Base-by-base conservation (phyloP, 257 asterid genomes). In the Ilex asprella region DNA sequence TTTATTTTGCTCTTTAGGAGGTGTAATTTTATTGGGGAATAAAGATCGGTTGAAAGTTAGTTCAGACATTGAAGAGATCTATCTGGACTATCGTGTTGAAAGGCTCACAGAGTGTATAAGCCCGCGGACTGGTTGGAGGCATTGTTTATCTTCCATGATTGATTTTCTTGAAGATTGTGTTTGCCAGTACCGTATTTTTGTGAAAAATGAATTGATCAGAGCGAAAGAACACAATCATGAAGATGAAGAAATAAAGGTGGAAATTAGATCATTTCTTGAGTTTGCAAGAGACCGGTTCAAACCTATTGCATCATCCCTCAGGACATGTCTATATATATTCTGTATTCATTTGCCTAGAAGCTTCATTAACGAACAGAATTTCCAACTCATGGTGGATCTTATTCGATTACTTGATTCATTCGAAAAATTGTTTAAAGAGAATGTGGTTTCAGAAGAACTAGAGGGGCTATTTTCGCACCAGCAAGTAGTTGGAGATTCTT, bases 1-100 rank as follows among this genome's bases (percentile, higher is more conserved):
- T 16, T 13, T 32, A 5, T 30, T 73, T 56, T 67, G 63, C 50
- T 62, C 78, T 56, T 55, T 75, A 51, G 86, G 82, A 31, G 84
- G 69, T 30, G 12, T 78, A 52, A 74, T 81, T 63, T 69, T 81
- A 31, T 67, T 81, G 63, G 86, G 86, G 44, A 75, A 70, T 50
- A 72, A 72, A 70, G 73, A 75, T 21, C 52, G 66, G 29, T 58
- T 75, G n/a, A 67, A 81, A 54, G 50, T 75, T 47, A 66, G 78
- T 12, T 57, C 74, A 12, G 63, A 75, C 43, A 68, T 70, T 60
- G 57, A 75, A 64, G 86, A 78, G 8, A 75, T 81, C 7, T 67
- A 67, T 55, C 54, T 78, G 31, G 84, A 81, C 31, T 57, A 72
- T 62, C 86, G 86, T 39, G 68, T 75, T 29, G 66, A 75, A 1